Conservation (phyloP, 2,329 filamentous ascomycete species). For the Penicillium sp. region DNA sequence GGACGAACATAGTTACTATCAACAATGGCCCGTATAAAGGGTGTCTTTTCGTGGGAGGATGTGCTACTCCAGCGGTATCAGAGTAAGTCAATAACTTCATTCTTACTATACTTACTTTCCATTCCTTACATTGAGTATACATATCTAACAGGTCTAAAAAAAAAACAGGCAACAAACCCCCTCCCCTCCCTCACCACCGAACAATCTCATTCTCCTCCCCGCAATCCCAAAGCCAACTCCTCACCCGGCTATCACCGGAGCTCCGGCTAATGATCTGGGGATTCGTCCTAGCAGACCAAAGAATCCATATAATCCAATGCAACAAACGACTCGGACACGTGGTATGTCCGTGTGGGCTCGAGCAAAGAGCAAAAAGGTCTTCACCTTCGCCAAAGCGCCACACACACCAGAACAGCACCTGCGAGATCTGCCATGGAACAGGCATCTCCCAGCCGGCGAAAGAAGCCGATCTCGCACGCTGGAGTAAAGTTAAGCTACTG, state of each 20-base stretch:
- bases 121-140: background rate
- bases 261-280: conserved; percentile 40
- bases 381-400: background rate
- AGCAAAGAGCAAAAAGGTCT: background rate
- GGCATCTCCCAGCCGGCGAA: conserved; percentile 29
- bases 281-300: conserved; percentile 27
- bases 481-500: conserved; percentile 19
- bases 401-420: conserved; percentile 7
- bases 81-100: conserved; percentile 26
- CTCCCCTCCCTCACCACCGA: conserved; percentile 18
- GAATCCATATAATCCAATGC: conserved; percentile 39
- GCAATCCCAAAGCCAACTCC: conserved; percentile 29
- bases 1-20: background rate
- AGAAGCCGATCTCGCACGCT: conserved; percentile 13
- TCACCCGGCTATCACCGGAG: conserved; percentile 35
- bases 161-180: conserved; percentile 31
- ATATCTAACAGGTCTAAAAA: conserved; percentile 1
- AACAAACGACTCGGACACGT: conserved; percentile 32
- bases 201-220: conserved; percentile 7
- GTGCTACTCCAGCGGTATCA: conserved; percentile 40
- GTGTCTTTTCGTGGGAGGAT: conserved; percentile 43
- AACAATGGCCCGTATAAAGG: conserved; percentile 36
- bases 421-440: conserved; percentile 35
- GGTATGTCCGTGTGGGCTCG: conserved; percentile 23
- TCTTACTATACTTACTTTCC: background rate